Percentiles rank a stretch among this genome's conserved stretches.
Evolutionary conservation across 345 rosid species (phyloP).

Genomic region (Eucalyptus pauciflora): DNA sequence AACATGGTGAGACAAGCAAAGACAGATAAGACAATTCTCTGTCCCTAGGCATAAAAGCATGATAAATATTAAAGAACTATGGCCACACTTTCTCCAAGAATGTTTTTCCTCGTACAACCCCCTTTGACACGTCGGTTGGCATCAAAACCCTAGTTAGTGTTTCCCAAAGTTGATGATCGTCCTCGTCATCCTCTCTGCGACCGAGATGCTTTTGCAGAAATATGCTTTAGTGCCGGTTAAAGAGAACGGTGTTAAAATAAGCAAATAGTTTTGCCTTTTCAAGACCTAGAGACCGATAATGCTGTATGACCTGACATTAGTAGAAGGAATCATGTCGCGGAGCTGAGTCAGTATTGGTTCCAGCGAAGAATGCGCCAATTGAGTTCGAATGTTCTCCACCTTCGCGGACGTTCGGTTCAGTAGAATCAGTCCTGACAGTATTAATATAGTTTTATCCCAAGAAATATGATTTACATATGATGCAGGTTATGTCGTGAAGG

Average conservation of each 20-base stretch:
- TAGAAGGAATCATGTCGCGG: background rate
- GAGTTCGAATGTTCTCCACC: background rate
- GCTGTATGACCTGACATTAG: background rate
- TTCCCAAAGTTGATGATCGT: background rate
- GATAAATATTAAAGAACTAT: background rate
- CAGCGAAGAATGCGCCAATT: background rate
- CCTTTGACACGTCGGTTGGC: background rate
- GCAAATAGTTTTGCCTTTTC: background rate
- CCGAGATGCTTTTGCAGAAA: background rate
- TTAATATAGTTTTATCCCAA: background rate
- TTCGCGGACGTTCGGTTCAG: background rate
- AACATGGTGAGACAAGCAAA: background rate
- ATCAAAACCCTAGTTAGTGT: background rate
- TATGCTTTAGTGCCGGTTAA: background rate
- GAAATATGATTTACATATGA: background rate
- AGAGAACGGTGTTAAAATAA: background rate
- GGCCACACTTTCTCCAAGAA: background rate
- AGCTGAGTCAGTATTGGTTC: background rate
- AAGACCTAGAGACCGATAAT: background rate
- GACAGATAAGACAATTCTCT: background rate
- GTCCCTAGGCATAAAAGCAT: background rate
- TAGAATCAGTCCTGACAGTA: background rate
- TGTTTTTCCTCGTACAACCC: background rate
- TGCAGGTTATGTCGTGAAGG: background rate
- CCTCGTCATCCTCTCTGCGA: background rate